These are phyloP conservation scores for Xerocomus potaroensis DNA, from an alignment of 768 basidiomycete genomes.

Conservation along the genomic window DNA sequence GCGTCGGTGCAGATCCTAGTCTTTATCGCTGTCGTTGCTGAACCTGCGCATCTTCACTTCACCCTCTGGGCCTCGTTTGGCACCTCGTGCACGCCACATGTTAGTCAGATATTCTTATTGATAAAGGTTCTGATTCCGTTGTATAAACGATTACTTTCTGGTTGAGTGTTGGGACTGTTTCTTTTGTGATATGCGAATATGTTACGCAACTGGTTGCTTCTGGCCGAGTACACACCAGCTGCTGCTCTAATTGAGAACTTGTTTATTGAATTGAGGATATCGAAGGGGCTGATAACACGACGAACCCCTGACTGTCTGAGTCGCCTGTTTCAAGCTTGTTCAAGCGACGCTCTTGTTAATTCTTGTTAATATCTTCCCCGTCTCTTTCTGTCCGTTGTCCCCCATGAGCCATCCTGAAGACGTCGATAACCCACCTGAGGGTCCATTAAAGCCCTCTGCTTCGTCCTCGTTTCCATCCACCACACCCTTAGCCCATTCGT, in stretches of 20 bases:
- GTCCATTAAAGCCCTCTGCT: conserved; percentile 8
- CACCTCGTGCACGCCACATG: conserved; percentile 10
- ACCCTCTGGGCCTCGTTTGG: conserved; percentile 19
- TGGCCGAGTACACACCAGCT: not conserved
- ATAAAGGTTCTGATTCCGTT: conserved; percentile 24
- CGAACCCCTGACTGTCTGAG: conserved; percentile 19
- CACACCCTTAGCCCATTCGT: conserved; percentile 10
- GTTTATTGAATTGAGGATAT: no score
- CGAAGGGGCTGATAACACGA: conserved; percentile 8
- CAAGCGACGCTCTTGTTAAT: conserved; percentile 21
- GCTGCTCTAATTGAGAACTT: not conserved
- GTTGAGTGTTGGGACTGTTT: conserved; percentile 9
- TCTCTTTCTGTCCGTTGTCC: conserved; percentile 20
- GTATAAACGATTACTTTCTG: conserved; percentile 12
- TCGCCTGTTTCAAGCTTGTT: conserved; percentile 23
- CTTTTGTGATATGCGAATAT: not conserved
- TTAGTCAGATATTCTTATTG: conserved; percentile 30
- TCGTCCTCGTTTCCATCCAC: not conserved
- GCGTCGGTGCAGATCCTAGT: conserved; percentile 5
- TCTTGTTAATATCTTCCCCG: no score
- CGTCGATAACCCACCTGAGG: conserved; percentile 44
- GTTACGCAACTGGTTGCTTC: not conserved
- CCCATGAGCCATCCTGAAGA: conserved; percentile 37
- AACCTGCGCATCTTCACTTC: conserved; percentile 9
- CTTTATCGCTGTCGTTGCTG: conserved; percentile 3